Percentiles rank a stretch among this genome's conserved stretches.
phyloP scores from a whole-genome alignment of 1,139 yeast species.

The Blastobotrys capitulatus region DNA sequence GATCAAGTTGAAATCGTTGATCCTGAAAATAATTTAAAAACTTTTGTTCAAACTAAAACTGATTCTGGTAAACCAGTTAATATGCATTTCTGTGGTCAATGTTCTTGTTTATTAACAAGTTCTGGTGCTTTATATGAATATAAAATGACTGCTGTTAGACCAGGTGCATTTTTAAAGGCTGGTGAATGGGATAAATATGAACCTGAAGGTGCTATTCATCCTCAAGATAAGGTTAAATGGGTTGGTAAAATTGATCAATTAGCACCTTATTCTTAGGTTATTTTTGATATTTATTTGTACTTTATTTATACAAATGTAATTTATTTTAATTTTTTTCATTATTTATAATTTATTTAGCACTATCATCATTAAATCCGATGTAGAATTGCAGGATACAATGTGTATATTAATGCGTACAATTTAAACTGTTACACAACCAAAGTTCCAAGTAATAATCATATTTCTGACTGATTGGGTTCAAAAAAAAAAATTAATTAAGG shows the following conservation, averaged over 20 bases:
- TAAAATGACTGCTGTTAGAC: neutral
- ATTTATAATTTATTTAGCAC: too few species aligned
- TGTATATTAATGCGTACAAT: too few species aligned
- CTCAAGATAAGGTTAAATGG: neutral
- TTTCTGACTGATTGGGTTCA: too few species aligned
- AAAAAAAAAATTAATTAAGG: too few species aligned
- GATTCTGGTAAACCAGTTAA: slow-evolving; percentile 27
- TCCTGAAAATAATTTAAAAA: slow-evolving; percentile 16
- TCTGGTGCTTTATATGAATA: slow-evolving; percentile 27
- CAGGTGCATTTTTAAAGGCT: neutral
- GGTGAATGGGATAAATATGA: neutral
- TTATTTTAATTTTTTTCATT: too few species aligned
- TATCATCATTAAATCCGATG: too few species aligned
- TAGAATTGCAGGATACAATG: too few species aligned
- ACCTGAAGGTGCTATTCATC: neutral
- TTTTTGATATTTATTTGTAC: too few species aligned
- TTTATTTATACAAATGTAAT: too few species aligned
- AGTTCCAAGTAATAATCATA: too few species aligned
- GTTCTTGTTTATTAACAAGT: slow-evolving; percentile 28
- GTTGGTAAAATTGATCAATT: neutral
- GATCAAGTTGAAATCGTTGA: slow-evolving; percentile 22
- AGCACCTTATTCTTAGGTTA: too few species aligned
- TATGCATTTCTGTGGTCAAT: slow-evolving; percentile 25
- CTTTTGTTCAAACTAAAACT: slow-evolving; percentile 21
- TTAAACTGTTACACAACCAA: too few species aligned